Conservation (phyloP, 1,284 basidiomycete genomes). For the Ganoderma lingzhi region DNA sequence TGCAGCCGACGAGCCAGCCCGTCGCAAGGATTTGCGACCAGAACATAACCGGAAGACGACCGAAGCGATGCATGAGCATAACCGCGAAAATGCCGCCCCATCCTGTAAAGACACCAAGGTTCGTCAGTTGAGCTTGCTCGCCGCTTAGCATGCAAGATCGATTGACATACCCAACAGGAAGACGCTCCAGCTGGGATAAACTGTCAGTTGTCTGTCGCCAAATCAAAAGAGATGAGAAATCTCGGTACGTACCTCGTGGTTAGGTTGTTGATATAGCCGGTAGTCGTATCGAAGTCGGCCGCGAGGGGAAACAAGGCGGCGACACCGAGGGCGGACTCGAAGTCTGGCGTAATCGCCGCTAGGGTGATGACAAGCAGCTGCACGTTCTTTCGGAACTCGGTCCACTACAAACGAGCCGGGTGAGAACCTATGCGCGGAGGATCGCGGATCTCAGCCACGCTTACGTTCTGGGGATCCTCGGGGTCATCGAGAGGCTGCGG, state of each 20-base stretch:
- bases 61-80: constrained; percentile 64
- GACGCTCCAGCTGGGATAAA: constrained; percentile 64
- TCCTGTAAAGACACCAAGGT: constrained; percentile 44
- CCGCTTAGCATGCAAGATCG: neutral
- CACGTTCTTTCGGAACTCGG: constrained; percentile 55
- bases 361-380: constrained; percentile 68
- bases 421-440: constrained; percentile 4
- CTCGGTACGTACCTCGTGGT: constrained; percentile 47
- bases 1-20: constrained; percentile 59
- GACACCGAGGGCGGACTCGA: constrained; percentile 73
- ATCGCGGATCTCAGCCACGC: constrained; percentile 15
- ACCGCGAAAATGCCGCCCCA: constrained; percentile 69
- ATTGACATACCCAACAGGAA: constrained; percentile 59
- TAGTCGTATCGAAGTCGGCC: constrained; percentile 61
- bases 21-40: constrained; percentile 67
- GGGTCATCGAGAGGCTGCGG: constrained; percentile 72
- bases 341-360: constrained; percentile 74
- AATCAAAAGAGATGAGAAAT: neutral
- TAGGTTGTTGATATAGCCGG: constrained; percentile 68
- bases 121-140: neutral
- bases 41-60: constrained; percentile 68
- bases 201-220: constrained; percentile 7
- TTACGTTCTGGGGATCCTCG: constrained; percentile 72
- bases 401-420: constrained; percentile 46
- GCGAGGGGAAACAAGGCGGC: constrained; percentile 68